Conservation (phyloP, 345 rosid genomes). For the Eutrema heterophyllum region DNA sequence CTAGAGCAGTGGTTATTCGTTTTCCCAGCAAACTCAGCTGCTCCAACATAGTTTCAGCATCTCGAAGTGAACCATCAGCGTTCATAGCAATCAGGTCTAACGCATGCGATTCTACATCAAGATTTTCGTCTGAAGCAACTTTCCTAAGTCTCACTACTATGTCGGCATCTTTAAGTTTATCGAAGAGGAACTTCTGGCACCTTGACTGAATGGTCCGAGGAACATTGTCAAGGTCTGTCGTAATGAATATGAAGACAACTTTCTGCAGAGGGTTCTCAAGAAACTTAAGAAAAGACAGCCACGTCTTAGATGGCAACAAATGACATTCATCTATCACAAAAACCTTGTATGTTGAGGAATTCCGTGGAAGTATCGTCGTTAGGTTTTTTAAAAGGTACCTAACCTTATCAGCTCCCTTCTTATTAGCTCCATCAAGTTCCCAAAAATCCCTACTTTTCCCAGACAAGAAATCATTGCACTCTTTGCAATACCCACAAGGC, state of each 20-base stretch:
- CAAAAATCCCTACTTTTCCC: conserved; percentile 63
- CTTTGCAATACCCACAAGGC: conserved; percentile 85
- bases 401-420: conserved; percentile 59
- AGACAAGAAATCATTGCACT: conserved; percentile 67
- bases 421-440: conserved; percentile 79
- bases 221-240: conserved; percentile 88
- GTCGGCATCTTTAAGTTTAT: conserved; percentile 85
- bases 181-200: conserved; percentile 89
- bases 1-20: conserved; percentile 73
- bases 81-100: conserved; percentile 85
- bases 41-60: conserved; percentile 96
- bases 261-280: conserved; percentile 73
- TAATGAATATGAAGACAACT: conserved; percentile 77
- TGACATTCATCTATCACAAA: conserved; percentile 91
- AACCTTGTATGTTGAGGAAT: conserved; percentile 53
- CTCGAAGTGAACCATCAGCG: conserved; percentile 97
- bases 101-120: conserved; percentile 88
- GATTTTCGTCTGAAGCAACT: conserved; percentile 65
- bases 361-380: conserved; percentile 41
- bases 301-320: conserved; percentile 76
- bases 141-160: conserved; percentile 60
- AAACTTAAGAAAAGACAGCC: conserved; percentile 89
- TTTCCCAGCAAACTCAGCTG: conserved; percentile 94
- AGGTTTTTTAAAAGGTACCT: conserved; percentile 59
- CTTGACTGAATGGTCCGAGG: conserved; percentile 94